phyloP scores from a whole-genome alignment of 805 yeast genomes.

The Cyberlindnera mycetangii region DNA sequence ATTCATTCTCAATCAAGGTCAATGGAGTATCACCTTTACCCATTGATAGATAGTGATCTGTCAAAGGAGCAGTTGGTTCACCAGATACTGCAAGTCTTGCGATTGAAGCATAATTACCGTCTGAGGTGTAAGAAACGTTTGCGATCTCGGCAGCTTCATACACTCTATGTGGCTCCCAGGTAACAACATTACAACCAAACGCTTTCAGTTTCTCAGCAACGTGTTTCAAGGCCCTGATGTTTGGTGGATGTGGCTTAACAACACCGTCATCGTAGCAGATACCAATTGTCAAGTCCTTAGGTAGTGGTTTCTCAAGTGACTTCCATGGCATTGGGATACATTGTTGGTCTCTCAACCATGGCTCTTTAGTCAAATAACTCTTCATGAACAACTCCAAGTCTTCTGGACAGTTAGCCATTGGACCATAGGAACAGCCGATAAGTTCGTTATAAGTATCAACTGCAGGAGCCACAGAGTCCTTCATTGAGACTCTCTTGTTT shows the following conservation, averaged over 20 bases:
- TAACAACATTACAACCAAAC: constrained; percentile 57
- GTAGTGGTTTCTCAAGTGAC: constrained; percentile 32
- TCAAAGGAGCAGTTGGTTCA: constrained; percentile 64
- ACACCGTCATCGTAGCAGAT: constrained; percentile 62
- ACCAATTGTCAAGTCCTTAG: constrained; percentile 52
- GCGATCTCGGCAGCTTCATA: constrained; percentile 59
- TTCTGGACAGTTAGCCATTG: constrained; percentile 59
- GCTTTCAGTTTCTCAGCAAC: constrained; percentile 51
- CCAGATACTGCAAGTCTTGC: constrained; percentile 55
- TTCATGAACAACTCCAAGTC: constrained; percentile 72
- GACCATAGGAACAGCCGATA: constrained; percentile 65
- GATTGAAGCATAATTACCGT: constrained; percentile 62
- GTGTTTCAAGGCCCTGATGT: constrained; percentile 50
- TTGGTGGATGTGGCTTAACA: constrained; percentile 67
- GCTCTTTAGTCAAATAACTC: constrained; percentile 43
- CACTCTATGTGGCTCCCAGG: constrained; percentile 56
- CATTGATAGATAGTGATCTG: constrained; percentile 56
- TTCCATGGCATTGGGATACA: constrained; percentile 40
- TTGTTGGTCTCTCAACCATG: constrained; percentile 50
- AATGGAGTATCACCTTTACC: constrained; percentile 54
- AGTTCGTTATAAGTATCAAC: constrained; percentile 41
- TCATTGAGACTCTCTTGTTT: constrained; percentile 47
- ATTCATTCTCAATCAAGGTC: constrained; percentile 51
- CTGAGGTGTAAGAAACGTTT: constrained; percentile 53
- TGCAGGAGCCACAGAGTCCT: constrained; percentile 15